These are phyloP conservation scores for Aspergillus uvarum DNA, from an alignment of 2,329 filamentous ascomycete genomes.

Conservation along the genomic window DNA sequence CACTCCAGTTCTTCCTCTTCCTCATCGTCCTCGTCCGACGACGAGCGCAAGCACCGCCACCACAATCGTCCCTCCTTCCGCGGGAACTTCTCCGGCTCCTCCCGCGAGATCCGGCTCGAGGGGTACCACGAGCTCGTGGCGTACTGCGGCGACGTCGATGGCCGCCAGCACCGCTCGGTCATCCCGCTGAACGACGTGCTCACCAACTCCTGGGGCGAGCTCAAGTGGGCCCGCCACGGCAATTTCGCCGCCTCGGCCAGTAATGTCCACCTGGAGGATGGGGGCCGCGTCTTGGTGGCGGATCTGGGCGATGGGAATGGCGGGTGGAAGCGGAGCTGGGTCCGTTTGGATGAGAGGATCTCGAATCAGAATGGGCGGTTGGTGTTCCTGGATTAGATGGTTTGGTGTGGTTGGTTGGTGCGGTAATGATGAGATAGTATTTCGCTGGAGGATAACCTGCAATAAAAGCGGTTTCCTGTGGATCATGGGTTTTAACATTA, in stretches of 20 bases:
- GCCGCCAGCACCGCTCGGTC: constrained; percentile 31
- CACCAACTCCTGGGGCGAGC: constrained; percentile 37
- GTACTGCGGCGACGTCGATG: constrained; percentile 32
- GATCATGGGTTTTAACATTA: too few species aligned
- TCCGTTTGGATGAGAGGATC: constrained; percentile 42
- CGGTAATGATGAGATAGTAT: too few species aligned
- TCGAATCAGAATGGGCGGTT: constrained; percentile 40
- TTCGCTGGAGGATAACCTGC: too few species aligned
- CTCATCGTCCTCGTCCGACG: background rate
- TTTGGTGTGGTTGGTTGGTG: background rate
- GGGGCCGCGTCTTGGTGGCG: constrained; percentile 35
- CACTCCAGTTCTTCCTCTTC: background rate
- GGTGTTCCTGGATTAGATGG: constrained; percentile 25
- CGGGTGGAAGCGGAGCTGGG: constrained; percentile 31
- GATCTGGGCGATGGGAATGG: constrained; percentile 36
- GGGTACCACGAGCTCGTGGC: constrained; percentile 38
- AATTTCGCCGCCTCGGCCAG: constrained; percentile 39
- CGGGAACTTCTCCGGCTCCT: constrained; percentile 42
- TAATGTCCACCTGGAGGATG: constrained; percentile 31
- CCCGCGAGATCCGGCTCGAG: constrained; percentile 36
- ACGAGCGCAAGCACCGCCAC: background rate
- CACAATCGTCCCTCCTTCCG: background rate
- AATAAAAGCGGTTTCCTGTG: too few species aligned
- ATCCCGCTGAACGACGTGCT: constrained; percentile 41
- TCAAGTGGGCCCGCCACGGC: constrained; percentile 38